Evolutionary conservation across 1,139 yeast genomes (phyloP), one percentile per base, ranked within the genome.

Genomic region (Yamadazyma dushanensis): DNA sequence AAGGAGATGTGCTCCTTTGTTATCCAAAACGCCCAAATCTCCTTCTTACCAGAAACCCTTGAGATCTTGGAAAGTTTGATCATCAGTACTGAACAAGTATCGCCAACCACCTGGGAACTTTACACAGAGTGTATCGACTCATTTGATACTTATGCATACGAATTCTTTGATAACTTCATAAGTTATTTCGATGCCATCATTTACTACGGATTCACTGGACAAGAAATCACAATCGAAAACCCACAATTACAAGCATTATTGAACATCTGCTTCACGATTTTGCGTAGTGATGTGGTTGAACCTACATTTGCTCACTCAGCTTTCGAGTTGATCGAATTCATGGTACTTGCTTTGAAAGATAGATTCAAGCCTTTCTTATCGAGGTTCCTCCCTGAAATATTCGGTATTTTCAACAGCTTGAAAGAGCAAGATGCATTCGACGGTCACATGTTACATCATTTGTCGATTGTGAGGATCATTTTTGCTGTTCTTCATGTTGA

Each of bases 121-220:
- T 75, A 61, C 51, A 60, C 65, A 29, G 47, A 59, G 16, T 67
- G 72, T 36, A 55, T 75, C 34, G 68, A 63, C 8, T 61, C 78
- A 1, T 76, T 76, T 46, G 78, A 75, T 41, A 70, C 73, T 20
- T 76, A 73, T 52, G 82, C 80, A 2, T 61, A 53, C 37, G 80
- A 76, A 41, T 77, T 70, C 50, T 73, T 68, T 44, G 78, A 73
- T 41, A 61, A 61, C 19, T 76, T 73, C 54, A 63, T 64, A 34
- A 68, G 77, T 16, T 77, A 70, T 49, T 73, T 75, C 41, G 78
- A 73, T 50, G 61, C 69, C 19, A 62, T 76, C 25, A 66, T 74
- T 35, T 67, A 59, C 44, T 62, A 63, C 47, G 80, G 81, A 3
- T 75, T 76, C 49, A 59, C 59, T 26, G 45, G 51, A 16, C 52